phyloP scores from a whole-genome alignment of 225 moss, liverwort and hornwort genomes.

The Antitrichia curtipendula region DNA sequence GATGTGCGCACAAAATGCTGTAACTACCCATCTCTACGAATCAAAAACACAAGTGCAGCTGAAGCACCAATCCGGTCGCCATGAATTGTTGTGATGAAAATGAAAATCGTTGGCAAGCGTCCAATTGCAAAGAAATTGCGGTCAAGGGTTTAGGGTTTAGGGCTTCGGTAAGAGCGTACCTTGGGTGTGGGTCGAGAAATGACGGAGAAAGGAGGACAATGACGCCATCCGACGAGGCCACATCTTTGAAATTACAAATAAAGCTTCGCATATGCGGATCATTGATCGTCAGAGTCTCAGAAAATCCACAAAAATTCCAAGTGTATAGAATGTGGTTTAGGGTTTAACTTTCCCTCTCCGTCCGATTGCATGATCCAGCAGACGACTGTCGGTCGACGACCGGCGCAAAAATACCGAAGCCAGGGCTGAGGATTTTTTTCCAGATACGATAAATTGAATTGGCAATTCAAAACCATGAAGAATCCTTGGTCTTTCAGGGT shows the following conservation, averaged over 20 bases:
- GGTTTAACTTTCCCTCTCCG: background rate
- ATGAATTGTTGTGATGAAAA: background rate
- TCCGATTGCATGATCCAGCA: background rate
- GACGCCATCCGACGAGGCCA: background rate
- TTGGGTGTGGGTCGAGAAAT: background rate
- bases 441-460: background rate
- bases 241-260: background rate
- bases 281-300: background rate
- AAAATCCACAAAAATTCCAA: background rate
- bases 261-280: background rate
- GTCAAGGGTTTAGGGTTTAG: background rate
- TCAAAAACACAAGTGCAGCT: background rate
- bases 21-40: background rate
- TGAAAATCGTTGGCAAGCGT: background rate
- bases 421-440: background rate
- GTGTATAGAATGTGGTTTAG: background rate
- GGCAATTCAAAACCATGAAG: background rate
- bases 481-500: background rate
- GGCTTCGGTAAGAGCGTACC: background rate
- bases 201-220: background rate
- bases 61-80: background rate
- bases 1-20: background rate
- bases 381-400: constrained; percentile 8
- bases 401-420: background rate
- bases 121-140: background rate